Conservation (phyloP, 495 filamentous ascomycete species). For the Poronia punctata region DNA sequence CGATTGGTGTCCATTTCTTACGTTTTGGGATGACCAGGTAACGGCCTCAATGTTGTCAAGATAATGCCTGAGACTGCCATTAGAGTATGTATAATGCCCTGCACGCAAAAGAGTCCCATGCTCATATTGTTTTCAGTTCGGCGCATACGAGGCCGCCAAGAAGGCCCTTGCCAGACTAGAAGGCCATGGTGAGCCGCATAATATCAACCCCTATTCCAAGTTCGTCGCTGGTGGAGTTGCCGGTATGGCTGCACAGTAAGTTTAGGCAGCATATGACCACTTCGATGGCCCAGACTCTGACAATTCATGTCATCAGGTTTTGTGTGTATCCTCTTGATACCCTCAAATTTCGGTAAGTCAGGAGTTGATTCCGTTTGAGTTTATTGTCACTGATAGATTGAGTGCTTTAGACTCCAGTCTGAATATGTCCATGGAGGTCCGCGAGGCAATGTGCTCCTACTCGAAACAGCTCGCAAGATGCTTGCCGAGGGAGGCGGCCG, state of each 20-base stretch:
- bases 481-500: slow-evolving; percentile 64
- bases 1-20: neutral
- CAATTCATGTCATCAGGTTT: slow-evolving; percentile 49
- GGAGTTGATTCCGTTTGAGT: neutral
- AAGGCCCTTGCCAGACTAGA: slow-evolving; percentile 77
- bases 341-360: slow-evolving; percentile 74
- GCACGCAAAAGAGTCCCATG: neutral
- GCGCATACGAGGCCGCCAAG: slow-evolving; percentile 93
- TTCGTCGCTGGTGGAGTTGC: slow-evolving; percentile 86
- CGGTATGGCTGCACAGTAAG: slow-evolving; percentile 87
- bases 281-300: slow-evolving; percentile 17
- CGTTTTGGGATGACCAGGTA: slow-evolving; percentile 51
- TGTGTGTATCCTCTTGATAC: slow-evolving; percentile 96
- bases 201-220: slow-evolving; percentile 73
- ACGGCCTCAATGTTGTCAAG: slow-evolving; percentile 93
- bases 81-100: slow-evolving; percentile 35
- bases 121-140: slow-evolving; percentile 49
- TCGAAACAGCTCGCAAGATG: slow-evolving; percentile 76
- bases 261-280: slow-evolving; percentile 5
- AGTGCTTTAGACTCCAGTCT: slow-evolving; percentile 80
- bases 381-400: slow-evolving; percentile 10
- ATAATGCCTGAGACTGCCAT: slow-evolving; percentile 98
- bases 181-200: slow-evolving; percentile 75
- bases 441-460: slow-evolving; percentile 76
- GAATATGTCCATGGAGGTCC: slow-evolving; percentile 81